Evolutionary conservation across 2,329 filamentous ascomycete genomes (phyloP).

Genomic region (Xylariales sp.): DNA sequence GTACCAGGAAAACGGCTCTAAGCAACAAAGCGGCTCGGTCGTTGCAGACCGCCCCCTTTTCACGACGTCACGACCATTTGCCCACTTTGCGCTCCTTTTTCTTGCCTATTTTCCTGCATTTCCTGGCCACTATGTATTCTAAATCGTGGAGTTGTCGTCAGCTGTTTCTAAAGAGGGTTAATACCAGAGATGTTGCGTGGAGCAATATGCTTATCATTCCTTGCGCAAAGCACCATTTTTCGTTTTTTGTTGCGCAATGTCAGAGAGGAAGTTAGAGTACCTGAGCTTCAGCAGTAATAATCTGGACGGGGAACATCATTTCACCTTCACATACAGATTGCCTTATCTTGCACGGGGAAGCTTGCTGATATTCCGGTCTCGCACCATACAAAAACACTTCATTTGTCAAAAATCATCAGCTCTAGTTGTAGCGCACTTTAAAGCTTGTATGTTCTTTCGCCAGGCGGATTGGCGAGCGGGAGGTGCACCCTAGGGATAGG

Average conservation of each 20-base stretch:
- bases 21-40: conserved; percentile 34
- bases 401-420: conserved; percentile 12
- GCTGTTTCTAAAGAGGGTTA: conserved; percentile 20
- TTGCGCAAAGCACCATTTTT: conserved; percentile 1
- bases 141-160: conserved; percentile 14
- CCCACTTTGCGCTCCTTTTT: conserved; percentile 24
- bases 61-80: conserved; percentile 46
- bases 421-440: conserved; percentile 9
- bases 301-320: background rate
- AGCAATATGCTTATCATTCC: conserved; percentile 11
- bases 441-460: conserved; percentile 14
- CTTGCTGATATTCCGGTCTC: background rate
- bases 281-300: background rate
- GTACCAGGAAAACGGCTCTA: conserved; percentile 88
- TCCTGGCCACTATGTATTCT: conserved; percentile 5
- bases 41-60: conserved; percentile 20
- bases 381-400: conserved; percentile 1
- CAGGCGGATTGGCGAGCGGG: conserved; percentile 4
- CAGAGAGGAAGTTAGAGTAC: background rate
- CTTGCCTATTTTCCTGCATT: conserved; percentile 2
- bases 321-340: background rate
- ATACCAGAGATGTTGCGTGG: conserved; percentile 23
- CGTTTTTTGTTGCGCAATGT: background rate
- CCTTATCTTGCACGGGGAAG: background rate
- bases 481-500: conserved; percentile 7